Percentiles rank a stretch among this genome's conserved stretches.
phyloP scores from a whole-genome alignment of 1,284 basidiomycete genomes.

The Schizophyllum amplum region DNA sequence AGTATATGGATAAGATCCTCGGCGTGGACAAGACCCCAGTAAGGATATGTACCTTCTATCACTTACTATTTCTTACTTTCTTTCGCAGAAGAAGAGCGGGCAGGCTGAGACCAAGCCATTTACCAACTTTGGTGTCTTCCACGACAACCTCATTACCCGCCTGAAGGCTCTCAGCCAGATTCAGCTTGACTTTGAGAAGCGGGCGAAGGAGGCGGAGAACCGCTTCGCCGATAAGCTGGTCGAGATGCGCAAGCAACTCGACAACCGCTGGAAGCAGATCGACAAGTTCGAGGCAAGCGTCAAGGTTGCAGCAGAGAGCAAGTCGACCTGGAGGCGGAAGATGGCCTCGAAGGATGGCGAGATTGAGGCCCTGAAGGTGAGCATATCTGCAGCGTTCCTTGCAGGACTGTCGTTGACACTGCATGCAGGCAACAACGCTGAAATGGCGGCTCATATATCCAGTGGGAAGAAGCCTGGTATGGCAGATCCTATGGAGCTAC shows the following conservation, averaged over 20 bases:
- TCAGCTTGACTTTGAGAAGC: constrained; percentile 80
- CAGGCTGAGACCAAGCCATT: constrained; percentile 84
- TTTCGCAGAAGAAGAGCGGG: constrained; percentile 54
- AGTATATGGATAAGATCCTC: constrained; percentile 91
- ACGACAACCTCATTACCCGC: constrained; percentile 87
- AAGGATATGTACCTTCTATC: constrained; percentile 23
- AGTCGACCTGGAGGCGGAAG: constrained; percentile 83
- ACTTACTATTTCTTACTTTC: constrained; percentile 1
- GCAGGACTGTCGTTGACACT: background rate
- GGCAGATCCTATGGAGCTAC: constrained; percentile 64
- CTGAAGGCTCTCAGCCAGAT: constrained; percentile 80
- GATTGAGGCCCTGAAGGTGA: constrained; percentile 76
- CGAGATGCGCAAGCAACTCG: constrained; percentile 83
- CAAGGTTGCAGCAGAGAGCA: constrained; percentile 78
- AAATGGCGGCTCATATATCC: constrained; percentile 70
- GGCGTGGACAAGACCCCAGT: constrained; percentile 82
- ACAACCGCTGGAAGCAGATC: constrained; percentile 84
- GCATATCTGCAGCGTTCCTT: constrained; percentile 7
- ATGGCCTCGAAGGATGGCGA: constrained; percentile 82
- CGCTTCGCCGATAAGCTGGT: constrained; percentile 65
- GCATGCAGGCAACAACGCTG: constrained; percentile 60
- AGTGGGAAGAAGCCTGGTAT: constrained; percentile 58
- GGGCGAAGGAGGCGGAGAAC: constrained; percentile 74
- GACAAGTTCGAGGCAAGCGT: constrained; percentile 90
- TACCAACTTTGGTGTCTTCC: constrained; percentile 91